Evolutionary conservation across 2,329 filamentous ascomycete species (phyloP), one percentile per base, ranked within the genome.

Genomic region (Diaporthe amygdali): DNA sequence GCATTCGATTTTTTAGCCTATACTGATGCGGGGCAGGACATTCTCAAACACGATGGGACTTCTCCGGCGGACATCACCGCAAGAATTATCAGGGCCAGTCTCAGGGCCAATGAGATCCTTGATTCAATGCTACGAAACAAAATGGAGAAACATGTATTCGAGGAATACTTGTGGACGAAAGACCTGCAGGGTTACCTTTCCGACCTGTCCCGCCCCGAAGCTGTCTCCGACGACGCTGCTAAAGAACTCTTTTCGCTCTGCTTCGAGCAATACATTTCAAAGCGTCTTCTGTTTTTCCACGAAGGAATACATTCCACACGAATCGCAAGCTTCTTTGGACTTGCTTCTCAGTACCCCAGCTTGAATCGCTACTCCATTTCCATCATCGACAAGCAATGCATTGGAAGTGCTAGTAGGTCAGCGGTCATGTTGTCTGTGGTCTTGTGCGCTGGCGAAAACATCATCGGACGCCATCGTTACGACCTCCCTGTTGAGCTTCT

Each of bases 1-100:
- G 51, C 66, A 5, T 47, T 54, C 22, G 63, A 37, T 8, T 68
- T 77, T 30, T 79, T 78, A 46, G 73, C 25, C 37, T 51, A 61
- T 25, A 49, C 49, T 1, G 20, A 39, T 2, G 49, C 30, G 8
- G 66, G 66, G 2, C n/a, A 44, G 25, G 8, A 32, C 8, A 66
- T 66, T 32, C 39, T 61, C 9, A 7, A 3, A 1, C 10, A 61
- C 20, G 17, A 22, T 1, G 25, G 9, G 9, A 61, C 7, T 5
- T n/a, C 25, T 14, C 2, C 8, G n/a, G 37, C 44, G 0, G 25
- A 59, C 3, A 41, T 59, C 6, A 20, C 7, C 14, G 2, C 44
- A 20, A 8, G 3, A 3, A 8, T 32, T 20, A 2, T 61, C 9
- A 4, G 55, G 25, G 39, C 8, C 8, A 2, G 17, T 32, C 39